phyloP scores from a whole-genome alignment of 1,139 yeast species.

The Chernovozyma sophiae-reginae region DNA sequence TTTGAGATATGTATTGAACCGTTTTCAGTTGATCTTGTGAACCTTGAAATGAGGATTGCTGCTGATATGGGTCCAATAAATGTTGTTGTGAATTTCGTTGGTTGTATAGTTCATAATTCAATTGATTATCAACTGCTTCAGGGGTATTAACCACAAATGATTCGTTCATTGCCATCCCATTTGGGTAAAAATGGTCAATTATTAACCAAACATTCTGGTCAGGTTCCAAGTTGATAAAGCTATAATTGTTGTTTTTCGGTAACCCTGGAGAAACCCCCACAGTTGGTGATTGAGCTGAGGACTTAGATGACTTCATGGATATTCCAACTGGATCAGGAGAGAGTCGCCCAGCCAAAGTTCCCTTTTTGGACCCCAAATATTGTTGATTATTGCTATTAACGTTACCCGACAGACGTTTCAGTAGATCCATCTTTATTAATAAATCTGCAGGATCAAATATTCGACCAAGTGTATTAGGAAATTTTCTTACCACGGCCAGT shows the following conservation, averaged over 20 bases:
- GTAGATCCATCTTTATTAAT: conserved; percentile 35
- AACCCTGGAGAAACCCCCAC: background rate
- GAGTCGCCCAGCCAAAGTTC: background rate
- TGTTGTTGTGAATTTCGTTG: conserved; percentile 9
- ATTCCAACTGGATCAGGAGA: background rate
- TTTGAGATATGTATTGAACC: background rate
- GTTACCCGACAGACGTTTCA: conserved; percentile 11
- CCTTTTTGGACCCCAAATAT: background rate
- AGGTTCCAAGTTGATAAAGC: conserved; percentile 47
- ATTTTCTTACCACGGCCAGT: conserved; percentile 52
- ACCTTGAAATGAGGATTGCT: background rate
- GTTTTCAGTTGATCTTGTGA: conserved; percentile 1
- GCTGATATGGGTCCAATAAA: conserved; percentile 7
- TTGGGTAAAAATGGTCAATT: conserved; percentile 58
- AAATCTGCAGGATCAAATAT: conserved; percentile 70
- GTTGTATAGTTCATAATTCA: conserved; percentile 8
- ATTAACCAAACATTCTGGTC: conserved; percentile 60
- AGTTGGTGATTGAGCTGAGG: background rate
- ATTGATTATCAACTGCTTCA: conserved; percentile 4
- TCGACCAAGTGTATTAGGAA: conserved; percentile 64
- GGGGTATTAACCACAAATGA: conserved; percentile 59
- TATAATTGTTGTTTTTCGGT: conserved; percentile 7
- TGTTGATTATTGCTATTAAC: conserved; percentile 3
- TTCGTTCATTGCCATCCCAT: conserved; percentile 66
- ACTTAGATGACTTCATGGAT: conserved; percentile 1